Evolutionary conservation across 78 protist species (phyloP).

Genomic region (Creolimax fragrantissima): DNA sequence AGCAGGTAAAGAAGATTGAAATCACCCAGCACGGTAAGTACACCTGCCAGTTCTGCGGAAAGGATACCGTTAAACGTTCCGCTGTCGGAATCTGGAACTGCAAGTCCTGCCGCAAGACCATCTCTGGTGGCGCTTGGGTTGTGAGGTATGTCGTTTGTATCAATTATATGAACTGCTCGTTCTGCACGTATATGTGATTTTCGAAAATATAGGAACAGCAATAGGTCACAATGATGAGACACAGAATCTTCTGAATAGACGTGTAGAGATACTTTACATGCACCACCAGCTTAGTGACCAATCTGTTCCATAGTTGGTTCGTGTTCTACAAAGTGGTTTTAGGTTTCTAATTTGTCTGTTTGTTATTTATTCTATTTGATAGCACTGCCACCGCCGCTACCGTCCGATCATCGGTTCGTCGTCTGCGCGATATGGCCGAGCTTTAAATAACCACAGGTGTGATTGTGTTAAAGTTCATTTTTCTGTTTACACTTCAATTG

Average conservation of each 20-base stretch:
- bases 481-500: background rate
- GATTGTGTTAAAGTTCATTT: background rate
- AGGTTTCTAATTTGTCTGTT: background rate
- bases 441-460: background rate
- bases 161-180: background rate
- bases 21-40: conserved; percentile 84
- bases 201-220: background rate
- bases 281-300: background rate
- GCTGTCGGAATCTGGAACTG: conserved; percentile 98
- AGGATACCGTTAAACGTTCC: conserved; percentile 77
- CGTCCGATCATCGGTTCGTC: conserved; percentile 86
- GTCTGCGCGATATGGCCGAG: conserved; percentile 77
- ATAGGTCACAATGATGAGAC: background rate
- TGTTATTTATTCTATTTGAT: background rate
- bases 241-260: background rate
- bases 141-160: conserved; percentile 31
- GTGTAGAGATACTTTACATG: background rate
- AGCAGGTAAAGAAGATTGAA: conserved; percentile 90
- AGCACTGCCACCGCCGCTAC: conserved; percentile 87
- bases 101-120: conserved; percentile 71
- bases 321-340: too few relatives aligned
- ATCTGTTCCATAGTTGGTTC: too few relatives aligned
- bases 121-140: conserved; percentile 95
- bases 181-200: background rate
- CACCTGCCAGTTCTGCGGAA: conserved; percentile 86